A percentile compares a stretch with the other conserved stretches of the same genome.
phyloP scores from a whole-genome alignment of 495 filamentous ascomycete genomes.

The Penicillium coffeae region DNA sequence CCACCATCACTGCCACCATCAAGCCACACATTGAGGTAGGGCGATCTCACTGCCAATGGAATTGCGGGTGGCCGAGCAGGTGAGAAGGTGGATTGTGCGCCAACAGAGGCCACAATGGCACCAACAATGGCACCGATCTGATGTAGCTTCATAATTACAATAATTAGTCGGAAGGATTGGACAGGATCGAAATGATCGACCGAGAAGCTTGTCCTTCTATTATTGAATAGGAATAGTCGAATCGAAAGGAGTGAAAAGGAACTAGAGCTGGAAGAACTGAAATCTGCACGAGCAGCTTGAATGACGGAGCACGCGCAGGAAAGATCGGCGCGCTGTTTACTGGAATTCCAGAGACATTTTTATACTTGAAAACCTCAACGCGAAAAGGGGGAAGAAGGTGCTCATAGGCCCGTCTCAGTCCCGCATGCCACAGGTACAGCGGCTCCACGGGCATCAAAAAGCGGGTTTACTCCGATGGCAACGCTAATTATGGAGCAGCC shows the following conservation, averaged over 20 bases:
- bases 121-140: constrained; percentile 22
- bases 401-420: constrained; percentile 7
- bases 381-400: constrained; percentile 8
- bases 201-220: constrained; percentile 19
- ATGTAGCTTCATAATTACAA: constrained; percentile 28
- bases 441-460: constrained; percentile 11
- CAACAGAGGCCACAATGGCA: constrained; percentile 22
- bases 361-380: constrained; percentile 25
- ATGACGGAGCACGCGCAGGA: constrained; percentile 12
- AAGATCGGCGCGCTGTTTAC: constrained; percentile 29
- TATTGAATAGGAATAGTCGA: constrained; percentile 12
- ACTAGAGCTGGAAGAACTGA: constrained; percentile 2
- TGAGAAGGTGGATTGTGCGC: constrained; percentile 44
- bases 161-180: constrained; percentile 12
- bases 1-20: constrained; percentile 49
- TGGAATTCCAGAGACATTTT: constrained; percentile 34
- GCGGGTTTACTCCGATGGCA: constrained; percentile 12
- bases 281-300: constrained; percentile 1
- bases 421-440: constrained; percentile 28
- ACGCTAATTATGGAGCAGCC: constrained; percentile 16
- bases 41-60: constrained; percentile 55
- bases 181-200: constrained; percentile 21
- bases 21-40: constrained; percentile 56
- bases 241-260: constrained; percentile 9
- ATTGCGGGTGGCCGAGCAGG: constrained; percentile 54